Evolutionary conservation across 1,284 basidiomycete genomes (phyloP).

Genomic region (Pseudozyma tsukubaensis): DNA sequence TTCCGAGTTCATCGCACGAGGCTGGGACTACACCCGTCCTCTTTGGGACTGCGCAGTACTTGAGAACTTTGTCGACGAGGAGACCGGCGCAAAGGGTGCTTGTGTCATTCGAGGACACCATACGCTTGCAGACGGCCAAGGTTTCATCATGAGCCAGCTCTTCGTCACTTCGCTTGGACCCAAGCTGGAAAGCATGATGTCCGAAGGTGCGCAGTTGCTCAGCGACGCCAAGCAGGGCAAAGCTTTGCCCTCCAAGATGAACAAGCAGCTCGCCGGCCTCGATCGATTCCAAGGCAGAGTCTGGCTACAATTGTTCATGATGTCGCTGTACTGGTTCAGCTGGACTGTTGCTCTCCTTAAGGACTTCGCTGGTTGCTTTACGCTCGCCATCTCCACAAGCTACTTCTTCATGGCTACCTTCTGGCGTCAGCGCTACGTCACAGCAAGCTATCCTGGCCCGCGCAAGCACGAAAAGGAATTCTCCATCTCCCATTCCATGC

Average conservation of each 20-base stretch:
- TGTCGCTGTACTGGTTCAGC: constrained; percentile 56
- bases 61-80: constrained; percentile 55
- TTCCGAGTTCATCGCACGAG: constrained; percentile 53
- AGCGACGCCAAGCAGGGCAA: constrained; percentile 54
- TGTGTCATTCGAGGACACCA: constrained; percentile 64
- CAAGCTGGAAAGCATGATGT: constrained; percentile 60
- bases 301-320: constrained; percentile 53
- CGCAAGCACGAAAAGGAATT: constrained; percentile 56
- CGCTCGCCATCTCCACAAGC: constrained; percentile 41
- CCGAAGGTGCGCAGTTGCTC: constrained; percentile 49
- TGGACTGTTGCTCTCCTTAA: constrained; percentile 23
- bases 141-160: constrained; percentile 63
- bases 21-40: constrained; percentile 61
- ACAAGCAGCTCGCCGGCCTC: constrained; percentile 58
- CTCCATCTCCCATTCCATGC: constrained; percentile 32
- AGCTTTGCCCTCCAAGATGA: constrained; percentile 58
- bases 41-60: constrained; percentile 60
- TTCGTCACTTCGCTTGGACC: constrained; percentile 60
- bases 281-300: constrained; percentile 49
- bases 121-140: constrained; percentile 63
- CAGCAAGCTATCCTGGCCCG: constrained; percentile 45
- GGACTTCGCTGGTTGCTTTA: constrained; percentile 44
- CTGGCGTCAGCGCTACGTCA: constrained; percentile 59
- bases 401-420: constrained; percentile 52
- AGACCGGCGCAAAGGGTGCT: constrained; percentile 48